Base-by-base conservation (phyloP, 192 early-diverging fungal species). In the Backusella tuberculispora region DNA sequence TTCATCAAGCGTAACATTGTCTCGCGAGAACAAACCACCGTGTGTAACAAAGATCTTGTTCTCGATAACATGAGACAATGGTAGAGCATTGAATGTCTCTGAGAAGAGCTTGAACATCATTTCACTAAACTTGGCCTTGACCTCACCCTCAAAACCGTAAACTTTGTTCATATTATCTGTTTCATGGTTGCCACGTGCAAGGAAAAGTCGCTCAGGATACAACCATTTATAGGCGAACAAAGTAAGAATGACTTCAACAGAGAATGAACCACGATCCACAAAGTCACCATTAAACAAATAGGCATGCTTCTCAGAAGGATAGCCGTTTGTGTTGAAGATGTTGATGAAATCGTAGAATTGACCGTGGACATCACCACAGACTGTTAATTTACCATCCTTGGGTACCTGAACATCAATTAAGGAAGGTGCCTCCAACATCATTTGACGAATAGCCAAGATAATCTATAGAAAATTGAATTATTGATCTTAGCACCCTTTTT, bases 201-300 rank as follows among this genome's bases (percentile, higher is more conserved):
- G 78, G 82, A 90, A 95, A 69, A 99, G 83, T 21, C 83, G 76
- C 14, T 93, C 82, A 15, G 98, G 98, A 75, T 96, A 96, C 68
- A 98, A 79, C 75, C 91, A 86, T 82, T 98, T 98, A 85, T 92
- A 95, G 12, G 96, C 89, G 63, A 97, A 91, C 66, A 99, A 89
- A 14, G 96, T 90, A 56, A 98, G 77, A 69, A 98, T 93, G 70
- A 96, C 93, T 80, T 99, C 98, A n/a, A 99, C 82, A 15, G 95
- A 97, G 84, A 99, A 99, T 42, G 93, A 95, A 17, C 98, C 98
- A 65, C 98, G 93, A 83, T 99, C 98, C 15, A 99, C 98, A 88
- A 99, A 99, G 78, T 99, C 98, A 67, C 98, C 98, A 83, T 98
- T 98, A 81, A 96, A 98, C 80, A 98, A 85, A 79, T 97, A 98